Percentiles rank a stretch among this genome's conserved stretches.
These are phyloP conservation scores for Papiliotrema nemorosa DNA, from an alignment of 1,284 basidiomycete species.

Conservation along the genomic window DNA sequence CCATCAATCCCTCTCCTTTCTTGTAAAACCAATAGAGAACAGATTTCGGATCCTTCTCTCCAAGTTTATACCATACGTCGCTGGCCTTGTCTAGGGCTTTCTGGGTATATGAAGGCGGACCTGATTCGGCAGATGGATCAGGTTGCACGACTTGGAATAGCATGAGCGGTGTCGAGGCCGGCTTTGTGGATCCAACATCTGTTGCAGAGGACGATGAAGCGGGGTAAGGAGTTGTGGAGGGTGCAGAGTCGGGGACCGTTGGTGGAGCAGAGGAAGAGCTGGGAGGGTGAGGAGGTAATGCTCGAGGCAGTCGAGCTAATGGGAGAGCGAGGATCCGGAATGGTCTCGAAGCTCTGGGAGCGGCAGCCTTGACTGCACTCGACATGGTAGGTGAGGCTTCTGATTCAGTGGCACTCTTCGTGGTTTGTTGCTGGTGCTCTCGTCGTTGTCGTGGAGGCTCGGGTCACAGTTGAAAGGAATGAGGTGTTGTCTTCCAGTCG, in stretches of 20 bases:
- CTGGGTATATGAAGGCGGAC: slow-evolving; percentile 11
- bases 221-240: slow-evolving; percentile 1
- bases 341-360: slow-evolving; percentile 9
- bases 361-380: background rate
- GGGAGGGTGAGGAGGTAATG: slow-evolving; percentile 3
- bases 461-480: too few relatives aligned
- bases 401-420: too few relatives aligned
- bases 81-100: slow-evolving; percentile 34
- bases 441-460: too few relatives aligned
- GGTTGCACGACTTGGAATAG: slow-evolving; percentile 25
- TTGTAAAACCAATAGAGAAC: slow-evolving; percentile 46
- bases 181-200: background rate
- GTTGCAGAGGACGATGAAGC: background rate
- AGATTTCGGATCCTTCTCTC: slow-evolving; percentile 33
- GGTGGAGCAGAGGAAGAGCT: slow-evolving; percentile 5
- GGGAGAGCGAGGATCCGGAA: slow-evolving; percentile 44
- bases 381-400: slow-evolving; percentile 1
- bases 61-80: slow-evolving; percentile 42
- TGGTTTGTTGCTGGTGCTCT: too few relatives aligned
- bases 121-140: background rate
- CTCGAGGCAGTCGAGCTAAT: slow-evolving; percentile 34
- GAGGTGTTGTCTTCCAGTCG: too few relatives aligned
- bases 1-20: slow-evolving; percentile 48
- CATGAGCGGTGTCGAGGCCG: slow-evolving; percentile 9
- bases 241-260: slow-evolving; percentile 5